phyloP scores from a whole-genome alignment of 2,329 filamentous ascomycete genomes.

The Fonsecaea multimorphosa region DNA sequence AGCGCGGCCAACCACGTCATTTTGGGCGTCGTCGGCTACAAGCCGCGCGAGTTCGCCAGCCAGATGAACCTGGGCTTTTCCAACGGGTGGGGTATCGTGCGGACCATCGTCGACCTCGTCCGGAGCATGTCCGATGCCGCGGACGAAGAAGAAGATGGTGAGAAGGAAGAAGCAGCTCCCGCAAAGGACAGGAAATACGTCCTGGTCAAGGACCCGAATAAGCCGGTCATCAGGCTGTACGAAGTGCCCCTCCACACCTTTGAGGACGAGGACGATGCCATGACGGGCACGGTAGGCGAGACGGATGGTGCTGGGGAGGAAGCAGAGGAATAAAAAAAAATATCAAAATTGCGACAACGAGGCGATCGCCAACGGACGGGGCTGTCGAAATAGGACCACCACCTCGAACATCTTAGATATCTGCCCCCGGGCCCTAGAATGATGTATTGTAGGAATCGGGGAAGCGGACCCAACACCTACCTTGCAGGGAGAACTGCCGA shows the following conservation, averaged over 20 bases:
- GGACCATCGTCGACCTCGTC: slow-evolving; percentile 90
- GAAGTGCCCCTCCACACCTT: slow-evolving; percentile 86
- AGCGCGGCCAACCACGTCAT: slow-evolving; percentile 92
- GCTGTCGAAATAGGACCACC: too few relatives aligned
- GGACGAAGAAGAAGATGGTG: slow-evolving; percentile 42
- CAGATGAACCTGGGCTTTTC: slow-evolving; percentile 98
- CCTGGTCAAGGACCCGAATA: slow-evolving; percentile 88
- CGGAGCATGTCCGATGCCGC: slow-evolving; percentile 48
- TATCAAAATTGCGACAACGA: not conserved
- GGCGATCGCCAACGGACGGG: too few relatives aligned
- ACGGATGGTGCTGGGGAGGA: slow-evolving; percentile 62
- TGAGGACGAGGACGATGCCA: slow-evolving; percentile 80
- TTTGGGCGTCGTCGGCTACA: slow-evolving; percentile 95
- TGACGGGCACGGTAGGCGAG: slow-evolving; percentile 57
- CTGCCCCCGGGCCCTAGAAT: too few relatives aligned
- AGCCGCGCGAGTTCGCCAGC: slow-evolving; percentile 92
- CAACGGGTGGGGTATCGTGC: slow-evolving; percentile 99
- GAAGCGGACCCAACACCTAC: too few relatives aligned
- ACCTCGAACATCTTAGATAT: too few relatives aligned
- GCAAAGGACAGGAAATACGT: slow-evolving; percentile 54
- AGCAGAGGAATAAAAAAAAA: slow-evolving; percentile 55
- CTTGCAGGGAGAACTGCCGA: too few relatives aligned
- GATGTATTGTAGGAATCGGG: too few relatives aligned
- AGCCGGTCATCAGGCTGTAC: slow-evolving; percentile 91
- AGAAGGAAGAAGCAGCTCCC: not conserved